Evolutionary conservation across 306 rosid species (phyloP).

Genomic region (Nissolia schottii): DNA sequence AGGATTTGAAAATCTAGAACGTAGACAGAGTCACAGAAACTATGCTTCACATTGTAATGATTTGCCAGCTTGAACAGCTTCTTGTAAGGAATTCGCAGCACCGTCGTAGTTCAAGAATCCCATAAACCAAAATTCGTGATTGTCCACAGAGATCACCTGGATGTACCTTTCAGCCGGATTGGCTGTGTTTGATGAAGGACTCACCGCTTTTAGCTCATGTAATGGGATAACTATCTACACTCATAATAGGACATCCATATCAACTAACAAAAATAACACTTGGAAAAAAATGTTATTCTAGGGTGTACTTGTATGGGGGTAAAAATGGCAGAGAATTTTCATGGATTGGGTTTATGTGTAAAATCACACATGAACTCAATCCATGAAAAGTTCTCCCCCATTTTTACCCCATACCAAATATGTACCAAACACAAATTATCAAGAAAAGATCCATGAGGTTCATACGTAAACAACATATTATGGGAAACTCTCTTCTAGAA

Average conservation of each 20-base stretch:
- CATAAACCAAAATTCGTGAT: slow-evolving; percentile 96
- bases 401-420: no score
- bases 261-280: neutral
- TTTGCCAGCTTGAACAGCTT: slow-evolving; percentile 43
- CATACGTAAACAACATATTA: neutral
- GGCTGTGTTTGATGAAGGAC: slow-evolving; percentile 65
- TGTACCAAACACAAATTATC: no score
- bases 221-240: slow-evolving; percentile 74
- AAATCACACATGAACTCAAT: no score
- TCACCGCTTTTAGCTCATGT: slow-evolving; percentile 74
- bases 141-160: slow-evolving; percentile 71
- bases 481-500: neutral
- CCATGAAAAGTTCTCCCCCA: no score
- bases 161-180: slow-evolving; percentile 74
- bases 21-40: slow-evolving; percentile 7
- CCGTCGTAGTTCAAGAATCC: slow-evolving; percentile 75
- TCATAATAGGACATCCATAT: slow-evolving; percentile 1
- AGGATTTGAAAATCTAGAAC: slow-evolving; percentile 19
- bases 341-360: no score
- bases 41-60: slow-evolving; percentile 34
- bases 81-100: slow-evolving; percentile 55
- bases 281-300: neutral
- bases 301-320: no score
- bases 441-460: neutral
- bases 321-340: no score